Evolutionary conservation across 805 yeast genomes (phyloP), one percentile per base, ranked within the genome.

Genomic region (Kluyveromyces lactis): DNA sequence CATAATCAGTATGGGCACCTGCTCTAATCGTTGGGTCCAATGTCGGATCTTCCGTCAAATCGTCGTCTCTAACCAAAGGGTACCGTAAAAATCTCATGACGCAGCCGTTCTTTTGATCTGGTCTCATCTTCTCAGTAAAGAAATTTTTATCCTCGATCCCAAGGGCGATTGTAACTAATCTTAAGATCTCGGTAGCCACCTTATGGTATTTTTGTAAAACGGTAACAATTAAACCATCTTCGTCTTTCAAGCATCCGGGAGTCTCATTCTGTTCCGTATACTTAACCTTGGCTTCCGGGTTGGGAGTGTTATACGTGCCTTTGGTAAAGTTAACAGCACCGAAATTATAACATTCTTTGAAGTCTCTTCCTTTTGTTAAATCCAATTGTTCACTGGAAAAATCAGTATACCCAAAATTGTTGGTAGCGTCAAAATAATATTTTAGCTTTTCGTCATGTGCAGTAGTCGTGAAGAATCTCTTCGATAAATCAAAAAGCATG

Each of bases 1-100:
- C 94, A 51, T 84, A 84, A 53, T 85, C 94, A 0, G 94, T 84
- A 48, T 85, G 94, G 7, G 94, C 92, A 31, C 94, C 95, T 4
- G 92, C 92, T 38, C 85, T 66, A 35, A 79, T 70, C 16, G 67
- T 72, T 18, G 75, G 70, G 42, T 75, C 77, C 39, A 62, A 68
- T 11, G 52, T 42, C 29, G 55, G 45, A 3, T 47, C 39, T 24
- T 13, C 30, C 9, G 12, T n/a, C 16, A 26, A 17, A n/a, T 33
- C 33, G 36, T 47, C 45, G 7, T 69, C 48, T 40, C 67, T 66
- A 39, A 70, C 77, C 8, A 79, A 72, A 1, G 92, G 94, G 52
- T 84, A 84, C 50, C 77, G 85, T 32, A 84, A 62, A 49, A 85
- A 65, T 52, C 95, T 65, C 52, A 85, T 71, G 0, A 85, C 73